Percentiles rank a stretch among this genome's conserved stretches.
phyloP scores from a whole-genome alignment of 495 filamentous ascomycete species.

The Penicillium argentinense region DNA sequence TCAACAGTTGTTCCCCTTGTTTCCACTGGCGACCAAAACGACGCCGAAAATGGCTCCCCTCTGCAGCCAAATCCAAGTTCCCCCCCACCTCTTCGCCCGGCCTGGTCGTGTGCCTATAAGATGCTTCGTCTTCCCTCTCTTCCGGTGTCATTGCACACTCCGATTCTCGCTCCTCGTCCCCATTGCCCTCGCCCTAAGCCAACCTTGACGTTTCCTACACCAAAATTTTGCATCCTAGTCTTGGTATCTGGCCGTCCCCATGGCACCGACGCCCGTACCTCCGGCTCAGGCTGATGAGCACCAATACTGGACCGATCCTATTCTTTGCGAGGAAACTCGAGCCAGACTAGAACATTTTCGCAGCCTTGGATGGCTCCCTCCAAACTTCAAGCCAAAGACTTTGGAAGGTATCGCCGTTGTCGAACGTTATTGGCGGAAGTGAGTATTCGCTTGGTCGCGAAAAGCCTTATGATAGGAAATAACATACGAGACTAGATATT shows the following conservation, averaged over 20 bases:
- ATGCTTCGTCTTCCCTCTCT: constrained; percentile 16
- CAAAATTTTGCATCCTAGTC: not conserved
- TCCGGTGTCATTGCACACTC: no score
- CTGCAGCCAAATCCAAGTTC: constrained; percentile 1
- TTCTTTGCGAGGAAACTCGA: constrained; percentile 33
- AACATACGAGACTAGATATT: constrained; percentile 27
- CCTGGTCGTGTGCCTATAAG: constrained; percentile 18
- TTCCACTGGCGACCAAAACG: constrained; percentile 11
- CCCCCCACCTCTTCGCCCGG: constrained; percentile 7
- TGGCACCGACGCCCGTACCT: constrained; percentile 13
- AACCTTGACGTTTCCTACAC: constrained; percentile 1
- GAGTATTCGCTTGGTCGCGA: constrained; percentile 9
- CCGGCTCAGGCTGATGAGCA: constrained; percentile 22
- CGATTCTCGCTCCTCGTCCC: constrained; percentile 2
- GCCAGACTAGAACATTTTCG: constrained; percentile 29
- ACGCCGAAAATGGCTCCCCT: constrained; percentile 17
- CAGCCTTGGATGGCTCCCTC: constrained; percentile 29
- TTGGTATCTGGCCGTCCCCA: constrained; percentile 3
- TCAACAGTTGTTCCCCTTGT: constrained; percentile 8
- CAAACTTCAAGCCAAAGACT: constrained; percentile 30
- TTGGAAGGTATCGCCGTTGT: constrained; percentile 24
- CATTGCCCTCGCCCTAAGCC: no score
- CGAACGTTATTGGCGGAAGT: constrained; percentile 30
- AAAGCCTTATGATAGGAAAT: not conserved
- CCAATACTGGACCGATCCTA: constrained; percentile 32